A percentile compares a stretch with the other conserved stretches of the same genome.
Evolutionary conservation across 2,329 filamentous ascomycete species (phyloP).

Genomic region (Talaromyces atroroseus): DNA sequence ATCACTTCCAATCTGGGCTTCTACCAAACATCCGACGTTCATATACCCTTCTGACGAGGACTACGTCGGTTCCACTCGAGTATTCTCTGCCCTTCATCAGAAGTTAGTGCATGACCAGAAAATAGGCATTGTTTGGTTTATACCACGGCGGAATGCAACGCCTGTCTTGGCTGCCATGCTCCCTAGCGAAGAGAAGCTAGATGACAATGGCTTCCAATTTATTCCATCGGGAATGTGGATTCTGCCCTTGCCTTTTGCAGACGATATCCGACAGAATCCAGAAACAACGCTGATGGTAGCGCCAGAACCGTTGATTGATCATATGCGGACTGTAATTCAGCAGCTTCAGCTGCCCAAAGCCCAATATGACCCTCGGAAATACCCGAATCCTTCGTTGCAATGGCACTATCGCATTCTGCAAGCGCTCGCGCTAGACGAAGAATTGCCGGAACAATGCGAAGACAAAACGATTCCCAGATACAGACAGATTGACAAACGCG

Average conservation of each 20-base stretch:
- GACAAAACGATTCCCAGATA: constrained; percentile 82
- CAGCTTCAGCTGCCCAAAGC: constrained; percentile 84
- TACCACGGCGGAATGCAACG: constrained; percentile 72
- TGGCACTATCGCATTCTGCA: constrained; percentile 98
- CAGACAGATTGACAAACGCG: constrained; percentile 82
- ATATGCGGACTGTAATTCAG: constrained; percentile 76
- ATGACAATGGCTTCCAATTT: constrained; percentile 62
- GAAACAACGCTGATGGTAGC: constrained; percentile 54
- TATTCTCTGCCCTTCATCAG: constrained; percentile 85
- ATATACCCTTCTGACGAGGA: constrained; percentile 91
- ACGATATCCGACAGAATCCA: constrained; percentile 75
- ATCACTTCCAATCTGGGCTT: constrained; percentile 74
- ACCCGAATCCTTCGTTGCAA: constrained; percentile 86
- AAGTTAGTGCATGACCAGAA: constrained; percentile 76
- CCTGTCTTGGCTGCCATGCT: constrained; percentile 77
- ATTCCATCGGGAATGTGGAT: constrained; percentile 85
- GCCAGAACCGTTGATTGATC: constrained; percentile 67
- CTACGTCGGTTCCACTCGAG: constrained; percentile 83
- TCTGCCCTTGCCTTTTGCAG: constrained; percentile 78
- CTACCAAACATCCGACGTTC: constrained; percentile 78
- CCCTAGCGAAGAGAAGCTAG: constrained; percentile 62
- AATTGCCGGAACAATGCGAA: constrained; percentile 65
- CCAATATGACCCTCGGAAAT: constrained; percentile 76
- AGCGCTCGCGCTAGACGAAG: constrained; percentile 84
- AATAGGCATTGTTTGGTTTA: constrained; percentile 83